phyloP scores from a whole-genome alignment of 1,139 yeast species.

The Eremothecium sinecaudum region DNA sequence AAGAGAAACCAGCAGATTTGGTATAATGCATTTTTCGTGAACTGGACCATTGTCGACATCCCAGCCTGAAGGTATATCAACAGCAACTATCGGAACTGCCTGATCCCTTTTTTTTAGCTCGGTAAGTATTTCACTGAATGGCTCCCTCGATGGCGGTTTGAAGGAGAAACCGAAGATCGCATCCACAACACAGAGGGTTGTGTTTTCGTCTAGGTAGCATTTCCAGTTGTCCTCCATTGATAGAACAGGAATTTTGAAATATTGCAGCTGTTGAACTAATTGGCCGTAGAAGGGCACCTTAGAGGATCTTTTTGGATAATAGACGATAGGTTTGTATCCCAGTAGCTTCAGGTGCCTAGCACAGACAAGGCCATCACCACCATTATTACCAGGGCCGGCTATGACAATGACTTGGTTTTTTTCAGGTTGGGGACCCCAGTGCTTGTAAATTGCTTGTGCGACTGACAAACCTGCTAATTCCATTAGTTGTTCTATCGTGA shows the following conservation, averaged over 20 bases:
- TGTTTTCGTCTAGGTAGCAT: conserved; percentile 19
- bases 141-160: conserved; percentile 76
- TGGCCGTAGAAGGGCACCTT: conserved; percentile 35
- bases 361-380: conserved; percentile 92
- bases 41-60: conserved; percentile 77
- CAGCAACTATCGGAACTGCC: conserved; percentile 56
- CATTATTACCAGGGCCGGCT: conserved; percentile 95
- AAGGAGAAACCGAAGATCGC: conserved; percentile 91
- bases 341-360: conserved; percentile 80
- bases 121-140: conserved; percentile 54
- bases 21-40: conserved; percentile 39
- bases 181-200: conserved; percentile 47
- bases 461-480: conserved; percentile 93
- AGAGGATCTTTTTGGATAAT: conserved; percentile 52
- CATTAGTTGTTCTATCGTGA: conserved; percentile 90
- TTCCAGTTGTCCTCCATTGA: conserved; percentile 22
- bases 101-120: conserved; percentile 36
- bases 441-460: conserved; percentile 58
- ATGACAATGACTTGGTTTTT: conserved; percentile 45
- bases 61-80: conserved; percentile 96
- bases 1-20: conserved; percentile 64
- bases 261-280: conserved; percentile 31
- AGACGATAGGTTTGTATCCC: conserved; percentile 66
- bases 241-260: conserved; percentile 26
- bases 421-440: conserved; percentile 1